Percentiles rank a stretch among this genome's conserved stretches.
phyloP scores from a whole-genome alignment of 1,284 basidiomycete genomes.

The Ganoderma meredithae region DNA sequence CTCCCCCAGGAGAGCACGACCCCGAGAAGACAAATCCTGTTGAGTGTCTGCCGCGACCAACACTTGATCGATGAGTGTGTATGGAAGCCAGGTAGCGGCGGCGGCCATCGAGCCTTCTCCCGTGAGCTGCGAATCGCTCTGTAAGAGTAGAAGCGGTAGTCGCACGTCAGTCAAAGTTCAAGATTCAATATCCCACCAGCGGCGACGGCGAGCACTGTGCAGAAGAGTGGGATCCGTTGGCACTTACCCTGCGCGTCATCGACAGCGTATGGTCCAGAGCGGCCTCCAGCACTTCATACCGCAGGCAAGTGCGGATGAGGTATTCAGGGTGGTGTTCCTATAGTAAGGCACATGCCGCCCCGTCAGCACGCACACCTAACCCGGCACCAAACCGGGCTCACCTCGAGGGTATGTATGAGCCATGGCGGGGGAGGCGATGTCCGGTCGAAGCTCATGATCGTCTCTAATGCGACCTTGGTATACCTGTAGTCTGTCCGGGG shows the following conservation, averaged over 20 bases:
- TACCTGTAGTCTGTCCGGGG: conserved; percentile 78
- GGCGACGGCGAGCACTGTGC: conserved; percentile 6
- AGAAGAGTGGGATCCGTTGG: conserved; percentile 5
- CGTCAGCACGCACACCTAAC: conserved; percentile 24
- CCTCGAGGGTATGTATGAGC: conserved; percentile 80
- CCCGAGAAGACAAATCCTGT: conserved; percentile 55
- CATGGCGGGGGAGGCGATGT: conserved; percentile 79
- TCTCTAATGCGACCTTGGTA: conserved; percentile 79
- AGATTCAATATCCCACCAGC: conserved; percentile 4
- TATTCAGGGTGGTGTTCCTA: conserved; percentile 81
- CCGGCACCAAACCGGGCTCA: conserved; percentile 43
- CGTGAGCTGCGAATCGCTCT: conserved; percentile 68
- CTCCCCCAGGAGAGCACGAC: conserved; percentile 49
- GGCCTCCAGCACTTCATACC: conserved; percentile 81
- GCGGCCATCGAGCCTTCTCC: conserved; percentile 64
- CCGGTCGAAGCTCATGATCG: conserved; percentile 72
- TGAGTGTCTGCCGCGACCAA: conserved; percentile 70
- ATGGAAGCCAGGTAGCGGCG: conserved; percentile 80
- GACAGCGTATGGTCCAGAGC: conserved; percentile 79
- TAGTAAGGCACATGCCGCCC: neutral
- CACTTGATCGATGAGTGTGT: conserved; percentile 88
- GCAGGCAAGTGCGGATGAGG: conserved; percentile 77
- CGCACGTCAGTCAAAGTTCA: conserved; percentile 13
- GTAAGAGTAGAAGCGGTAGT: conserved; percentile 14
- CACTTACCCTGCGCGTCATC: conserved; percentile 73